Evolutionary conservation across 768 basidiomycete species (phyloP).

Genomic region (Termitomyces sp.): DNA sequence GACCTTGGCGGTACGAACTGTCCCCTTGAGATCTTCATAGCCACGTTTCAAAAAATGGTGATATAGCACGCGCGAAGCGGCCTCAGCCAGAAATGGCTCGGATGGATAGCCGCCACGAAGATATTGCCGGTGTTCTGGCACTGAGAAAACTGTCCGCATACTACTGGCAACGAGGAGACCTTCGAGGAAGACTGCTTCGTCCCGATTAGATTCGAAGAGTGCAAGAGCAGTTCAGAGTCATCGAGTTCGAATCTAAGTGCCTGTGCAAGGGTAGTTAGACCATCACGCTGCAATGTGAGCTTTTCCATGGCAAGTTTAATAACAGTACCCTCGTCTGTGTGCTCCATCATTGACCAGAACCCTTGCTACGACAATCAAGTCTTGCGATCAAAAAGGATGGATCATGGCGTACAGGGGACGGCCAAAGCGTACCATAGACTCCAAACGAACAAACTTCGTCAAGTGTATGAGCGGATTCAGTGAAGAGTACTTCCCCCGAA

Average conservation of each 20-base stretch:
- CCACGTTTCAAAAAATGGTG: too few species aligned
- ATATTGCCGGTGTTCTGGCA: not conserved
- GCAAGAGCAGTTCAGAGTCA: not conserved
- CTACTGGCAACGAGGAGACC: not conserved
- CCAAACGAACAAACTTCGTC: not conserved
- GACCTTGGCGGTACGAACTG: not conserved
- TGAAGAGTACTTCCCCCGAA: not conserved
- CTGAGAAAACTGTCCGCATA: not conserved
- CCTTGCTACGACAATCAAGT: not conserved
- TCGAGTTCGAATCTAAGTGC: not conserved
- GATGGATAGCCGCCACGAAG: not conserved
- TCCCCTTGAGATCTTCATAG: not conserved
- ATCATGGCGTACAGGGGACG: not conserved
- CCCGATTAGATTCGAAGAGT: not conserved
- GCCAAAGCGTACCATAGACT: not conserved
- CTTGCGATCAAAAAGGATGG: not conserved
- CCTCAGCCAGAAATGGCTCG: slow-evolving; percentile 2
- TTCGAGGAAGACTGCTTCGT: not conserved
- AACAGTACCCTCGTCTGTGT: not conserved
- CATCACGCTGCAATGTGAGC: not conserved
- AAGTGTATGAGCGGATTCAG: not conserved
- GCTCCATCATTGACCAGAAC: not conserved
- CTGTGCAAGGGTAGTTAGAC: not conserved
- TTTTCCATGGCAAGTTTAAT: not conserved
- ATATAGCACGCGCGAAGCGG: not conserved